These are phyloP conservation scores for Zarea fungicola DNA, from an alignment of 2,329 filamentous ascomycete genomes.

Conservation along the genomic window DNA sequence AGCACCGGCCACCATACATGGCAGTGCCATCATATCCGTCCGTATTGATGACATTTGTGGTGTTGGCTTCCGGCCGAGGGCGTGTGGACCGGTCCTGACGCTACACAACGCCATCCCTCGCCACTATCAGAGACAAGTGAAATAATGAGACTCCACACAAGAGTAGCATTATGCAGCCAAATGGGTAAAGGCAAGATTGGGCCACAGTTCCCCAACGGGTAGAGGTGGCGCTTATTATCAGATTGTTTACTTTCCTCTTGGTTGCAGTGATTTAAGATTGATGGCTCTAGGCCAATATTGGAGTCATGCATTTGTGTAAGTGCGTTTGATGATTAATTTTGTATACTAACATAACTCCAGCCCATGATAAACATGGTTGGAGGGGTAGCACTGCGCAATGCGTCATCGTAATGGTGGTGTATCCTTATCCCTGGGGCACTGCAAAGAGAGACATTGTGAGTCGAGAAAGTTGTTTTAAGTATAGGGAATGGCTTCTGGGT, in stretches of 20 bases:
- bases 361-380: too few relatives aligned
- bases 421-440: too few relatives aligned
- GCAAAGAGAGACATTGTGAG: too few relatives aligned
- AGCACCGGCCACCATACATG: too few relatives aligned
- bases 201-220: background rate
- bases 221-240: constrained; percentile 2
- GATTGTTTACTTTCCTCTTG: constrained; percentile 7
- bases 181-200: constrained; percentile 1
- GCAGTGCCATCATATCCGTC: background rate
- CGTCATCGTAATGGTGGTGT: too few relatives aligned
- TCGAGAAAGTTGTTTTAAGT: too few relatives aligned
- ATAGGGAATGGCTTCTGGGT: too few relatives aligned
- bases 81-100: background rate
- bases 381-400: too few relatives aligned
- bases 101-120: background rate
- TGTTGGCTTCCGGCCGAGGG: background rate
- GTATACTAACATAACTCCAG: too few relatives aligned
- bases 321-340: too few relatives aligned
- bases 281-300: too few relatives aligned
- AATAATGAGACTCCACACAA: constrained; percentile 7
- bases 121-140: constrained; percentile 9
- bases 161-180: constrained; percentile 3
- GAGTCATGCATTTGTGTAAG: background rate
- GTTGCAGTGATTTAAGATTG: too few relatives aligned
- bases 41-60: background rate